These are phyloP conservation scores for Stemphylium vesicarium DNA, from an alignment of 2,329 filamentous ascomycete genomes.

Conservation along the genomic window DNA sequence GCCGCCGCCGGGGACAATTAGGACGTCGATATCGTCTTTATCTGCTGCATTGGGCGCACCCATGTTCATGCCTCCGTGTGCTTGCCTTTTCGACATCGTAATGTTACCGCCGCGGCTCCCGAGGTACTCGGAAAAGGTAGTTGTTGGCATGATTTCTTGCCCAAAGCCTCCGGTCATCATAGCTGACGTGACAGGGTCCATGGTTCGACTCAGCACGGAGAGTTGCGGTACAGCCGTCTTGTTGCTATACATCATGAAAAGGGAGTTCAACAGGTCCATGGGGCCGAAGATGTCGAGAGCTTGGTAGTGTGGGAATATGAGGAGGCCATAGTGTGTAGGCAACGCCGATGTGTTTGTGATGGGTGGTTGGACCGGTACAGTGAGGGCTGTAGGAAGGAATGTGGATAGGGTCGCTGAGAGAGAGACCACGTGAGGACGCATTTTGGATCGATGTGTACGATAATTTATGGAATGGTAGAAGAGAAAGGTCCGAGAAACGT, in stretches of 20 bases:
- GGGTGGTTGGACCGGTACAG: slow-evolving; percentile 13
- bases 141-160: slow-evolving; percentile 55
- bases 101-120: slow-evolving; percentile 22
- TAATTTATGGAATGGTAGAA: background rate
- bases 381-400: slow-evolving; percentile 15
- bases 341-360: slow-evolving; percentile 32
- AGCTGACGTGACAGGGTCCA: slow-evolving; percentile 38
- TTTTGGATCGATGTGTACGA: background rate
- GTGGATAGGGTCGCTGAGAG: slow-evolving; percentile 16
- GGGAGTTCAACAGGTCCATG: slow-evolving; percentile 52
- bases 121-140: slow-evolving; percentile 60
- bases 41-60: background rate
- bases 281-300: slow-evolving; percentile 52
- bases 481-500: background rate
- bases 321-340: slow-evolving; percentile 32
- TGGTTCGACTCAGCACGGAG: slow-evolving; percentile 31
- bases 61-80: too few species aligned
- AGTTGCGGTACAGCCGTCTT: slow-evolving; percentile 29
- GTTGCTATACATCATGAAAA: slow-evolving; percentile 35
- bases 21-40: slow-evolving; percentile 59
- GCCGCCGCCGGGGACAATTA: slow-evolving; percentile 68
- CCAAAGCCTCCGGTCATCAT: slow-evolving; percentile 36
- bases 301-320: slow-evolving; percentile 33
- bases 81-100: background rate
- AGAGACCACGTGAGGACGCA: background rate